Conservation (phyloP, 164 flowering plant genomes). For the Pachysandra terminalis region DNA sequence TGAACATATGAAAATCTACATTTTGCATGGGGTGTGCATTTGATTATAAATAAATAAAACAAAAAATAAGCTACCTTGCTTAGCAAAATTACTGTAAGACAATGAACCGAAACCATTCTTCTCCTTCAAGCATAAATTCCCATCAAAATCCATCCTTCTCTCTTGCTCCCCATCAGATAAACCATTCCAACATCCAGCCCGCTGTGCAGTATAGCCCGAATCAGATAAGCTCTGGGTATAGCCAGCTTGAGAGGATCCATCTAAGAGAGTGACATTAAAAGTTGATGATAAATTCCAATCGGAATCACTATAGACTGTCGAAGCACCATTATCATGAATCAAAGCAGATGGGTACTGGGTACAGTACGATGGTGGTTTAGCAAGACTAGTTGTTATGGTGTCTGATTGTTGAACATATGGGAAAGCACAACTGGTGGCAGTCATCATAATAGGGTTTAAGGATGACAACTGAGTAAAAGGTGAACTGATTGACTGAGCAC, state of each 20-base stretch:
- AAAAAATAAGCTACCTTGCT: slow-evolving; percentile 19
- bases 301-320: slow-evolving; percentile 16
- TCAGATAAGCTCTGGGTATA: slow-evolving; percentile 22
- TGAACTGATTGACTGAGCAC: slow-evolving; percentile 5
- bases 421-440: slow-evolving; percentile 20
- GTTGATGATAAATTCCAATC: slow-evolving; percentile 21
- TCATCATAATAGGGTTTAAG: slow-evolving; percentile 1
- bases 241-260: slow-evolving; percentile 13
- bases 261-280: slow-evolving; percentile 12
- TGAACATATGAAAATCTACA: not conserved
- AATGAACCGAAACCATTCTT: not conserved
- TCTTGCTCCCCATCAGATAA: slow-evolving; percentile 20
- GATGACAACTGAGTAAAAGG: slow-evolving; percentile 6
- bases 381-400: not conserved
- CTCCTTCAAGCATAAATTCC: slow-evolving; percentile 11
- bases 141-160: slow-evolving; percentile 14
- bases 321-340: slow-evolving; percentile 8
- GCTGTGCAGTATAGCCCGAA: slow-evolving; percentile 18
- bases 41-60: too few relatives aligned
- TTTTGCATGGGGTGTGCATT: not conserved
- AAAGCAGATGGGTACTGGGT: slow-evolving; percentile 19
- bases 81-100: slow-evolving; percentile 1
- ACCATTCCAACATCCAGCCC: slow-evolving; percentile 31
- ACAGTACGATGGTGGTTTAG: slow-evolving; percentile 26
- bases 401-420: slow-evolving; percentile 9